phyloP scores from a whole-genome alignment of 2,329 filamentous ascomycete genomes.

The Diaporthe sp. region DNA sequence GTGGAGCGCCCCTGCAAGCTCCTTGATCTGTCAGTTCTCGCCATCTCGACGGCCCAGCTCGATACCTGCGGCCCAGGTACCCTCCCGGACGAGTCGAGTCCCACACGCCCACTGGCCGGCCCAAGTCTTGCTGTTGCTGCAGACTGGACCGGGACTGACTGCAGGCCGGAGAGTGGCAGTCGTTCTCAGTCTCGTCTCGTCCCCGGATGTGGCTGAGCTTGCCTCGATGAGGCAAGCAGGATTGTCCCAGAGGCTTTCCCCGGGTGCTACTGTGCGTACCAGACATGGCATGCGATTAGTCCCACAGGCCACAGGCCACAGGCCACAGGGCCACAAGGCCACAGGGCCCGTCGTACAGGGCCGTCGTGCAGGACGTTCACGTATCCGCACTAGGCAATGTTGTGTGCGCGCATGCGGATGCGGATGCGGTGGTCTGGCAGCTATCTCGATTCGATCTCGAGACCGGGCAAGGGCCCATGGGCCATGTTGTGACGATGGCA shows the following conservation, averaged over 20 bases:
- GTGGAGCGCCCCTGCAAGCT: constrained; percentile 22
- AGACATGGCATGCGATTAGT: constrained; percentile 31
- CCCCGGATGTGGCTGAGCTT: constrained; percentile 33
- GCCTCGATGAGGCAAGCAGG: constrained; percentile 23
- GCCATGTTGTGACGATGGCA: neutral
- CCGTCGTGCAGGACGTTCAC: constrained; percentile 8
- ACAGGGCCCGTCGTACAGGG: constrained; percentile 6
- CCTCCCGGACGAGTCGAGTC: constrained; percentile 27
- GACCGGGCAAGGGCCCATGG: neutral
- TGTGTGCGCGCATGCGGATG: constrained; percentile 4
- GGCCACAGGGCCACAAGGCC: neutral
- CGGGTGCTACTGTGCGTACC: constrained; percentile 23
- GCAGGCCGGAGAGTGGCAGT: constrained; percentile 19
- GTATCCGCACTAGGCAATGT: constrained; percentile 16
- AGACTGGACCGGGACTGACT: neutral
- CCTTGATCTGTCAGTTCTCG: constrained; percentile 38
- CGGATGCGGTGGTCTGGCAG: constrained; percentile 3
- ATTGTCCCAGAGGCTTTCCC: constrained; percentile 23
- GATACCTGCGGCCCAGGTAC: constrained; percentile 29
- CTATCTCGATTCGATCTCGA: constrained; percentile 30
- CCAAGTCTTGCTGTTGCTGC: neutral
- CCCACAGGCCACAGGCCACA: constrained; percentile 21
- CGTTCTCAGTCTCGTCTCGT: constrained; percentile 25
- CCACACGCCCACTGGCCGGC: neutral
- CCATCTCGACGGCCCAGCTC: constrained; percentile 21